A percentile compares a stretch with the other conserved stretches of the same genome.
Conservation (phyloP, 2,329 filamentous ascomycete genomes). For the Fusarium siculi region DNA sequence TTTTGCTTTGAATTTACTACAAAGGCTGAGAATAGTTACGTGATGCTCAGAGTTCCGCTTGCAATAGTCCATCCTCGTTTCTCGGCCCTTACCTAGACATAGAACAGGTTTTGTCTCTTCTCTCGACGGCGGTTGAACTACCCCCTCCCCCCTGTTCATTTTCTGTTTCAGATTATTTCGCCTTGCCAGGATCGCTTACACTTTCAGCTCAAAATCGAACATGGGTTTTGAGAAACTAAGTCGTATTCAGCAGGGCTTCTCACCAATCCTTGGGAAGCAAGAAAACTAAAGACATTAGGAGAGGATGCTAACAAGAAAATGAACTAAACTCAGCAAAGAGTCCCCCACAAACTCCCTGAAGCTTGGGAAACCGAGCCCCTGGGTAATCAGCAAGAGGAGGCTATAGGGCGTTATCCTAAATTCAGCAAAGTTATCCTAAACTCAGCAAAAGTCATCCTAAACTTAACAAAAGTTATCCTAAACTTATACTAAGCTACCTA, state of each 20-base stretch:
- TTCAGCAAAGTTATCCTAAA: background rate
- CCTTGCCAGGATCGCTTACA: conserved; percentile 1
- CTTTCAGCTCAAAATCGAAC: conserved; percentile 9
- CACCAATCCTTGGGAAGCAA: background rate
- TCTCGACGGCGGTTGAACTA: background rate
- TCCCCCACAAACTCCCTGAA: background rate
- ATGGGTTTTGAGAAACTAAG: background rate
- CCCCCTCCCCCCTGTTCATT: background rate
- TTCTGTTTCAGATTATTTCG: conserved; percentile 8
- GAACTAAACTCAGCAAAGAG: background rate
- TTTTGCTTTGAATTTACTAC: background rate
- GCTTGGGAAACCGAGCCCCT: background rate
- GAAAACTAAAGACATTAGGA: background rate
- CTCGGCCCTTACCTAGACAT: background rate
- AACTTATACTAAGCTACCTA: background rate
- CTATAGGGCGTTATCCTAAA: background rate
- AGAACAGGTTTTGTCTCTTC: conserved; percentile 1
- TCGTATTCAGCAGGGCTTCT: background rate
- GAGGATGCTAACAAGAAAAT: background rate
- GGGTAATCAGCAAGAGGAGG: background rate
- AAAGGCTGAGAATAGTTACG: background rate
- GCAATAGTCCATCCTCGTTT: background rate
- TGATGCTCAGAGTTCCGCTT: background rate
- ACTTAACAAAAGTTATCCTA: background rate
- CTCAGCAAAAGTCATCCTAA: background rate